These are phyloP conservation scores for Aspergillus sparsus DNA, from an alignment of 495 filamentous ascomycete species.

Conservation along the genomic window DNA sequence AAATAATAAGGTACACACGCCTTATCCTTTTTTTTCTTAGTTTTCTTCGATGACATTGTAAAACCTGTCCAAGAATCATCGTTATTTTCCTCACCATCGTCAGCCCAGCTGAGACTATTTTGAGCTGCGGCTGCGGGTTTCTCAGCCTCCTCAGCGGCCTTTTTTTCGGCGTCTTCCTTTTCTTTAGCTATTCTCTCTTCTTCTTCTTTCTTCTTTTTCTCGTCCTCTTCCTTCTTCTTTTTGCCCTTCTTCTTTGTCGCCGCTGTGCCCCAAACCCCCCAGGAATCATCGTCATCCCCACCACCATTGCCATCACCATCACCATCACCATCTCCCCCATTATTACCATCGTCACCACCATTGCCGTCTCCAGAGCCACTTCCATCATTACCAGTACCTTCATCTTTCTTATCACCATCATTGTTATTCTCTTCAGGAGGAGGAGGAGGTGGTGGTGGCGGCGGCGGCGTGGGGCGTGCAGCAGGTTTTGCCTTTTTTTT, in stretches of 20 bases:
- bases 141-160: slow-evolving; percentile 39
- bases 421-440: slow-evolving; percentile 20
- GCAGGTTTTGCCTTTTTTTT: slow-evolving; percentile 40
- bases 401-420: slow-evolving; percentile 25
- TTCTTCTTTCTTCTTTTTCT: slow-evolving; percentile 19
- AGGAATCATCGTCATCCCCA: slow-evolving; percentile 38
- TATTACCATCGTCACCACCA: slow-evolving; percentile 37
- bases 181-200: slow-evolving; percentile 30
- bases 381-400: slow-evolving; percentile 32
- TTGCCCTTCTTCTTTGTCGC: slow-evolving; percentile 47
- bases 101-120: slow-evolving; percentile 49
- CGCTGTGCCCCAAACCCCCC: slow-evolving; percentile 43
- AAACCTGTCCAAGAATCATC: slow-evolving; percentile 44
- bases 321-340: slow-evolving; percentile 29
- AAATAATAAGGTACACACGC: slow-evolving; percentile 26
- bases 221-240: slow-evolving; percentile 37
- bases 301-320: slow-evolving; percentile 31
- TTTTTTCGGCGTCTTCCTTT: slow-evolving; percentile 37
- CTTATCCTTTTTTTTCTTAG: slow-evolving; percentile 53
- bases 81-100: slow-evolving; percentile 34
- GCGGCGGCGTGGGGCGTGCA: slow-evolving; percentile 26
- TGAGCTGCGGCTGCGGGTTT: slow-evolving; percentile 37
- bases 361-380: slow-evolving; percentile 32
- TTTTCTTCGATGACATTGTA: slow-evolving; percentile 43
- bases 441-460: slow-evolving; percentile 21